Evolutionary conservation across 116 monocot genomes (phyloP), one percentile per base, ranked within the genome.

Genomic region (Trichopus zeylanicus): DNA sequence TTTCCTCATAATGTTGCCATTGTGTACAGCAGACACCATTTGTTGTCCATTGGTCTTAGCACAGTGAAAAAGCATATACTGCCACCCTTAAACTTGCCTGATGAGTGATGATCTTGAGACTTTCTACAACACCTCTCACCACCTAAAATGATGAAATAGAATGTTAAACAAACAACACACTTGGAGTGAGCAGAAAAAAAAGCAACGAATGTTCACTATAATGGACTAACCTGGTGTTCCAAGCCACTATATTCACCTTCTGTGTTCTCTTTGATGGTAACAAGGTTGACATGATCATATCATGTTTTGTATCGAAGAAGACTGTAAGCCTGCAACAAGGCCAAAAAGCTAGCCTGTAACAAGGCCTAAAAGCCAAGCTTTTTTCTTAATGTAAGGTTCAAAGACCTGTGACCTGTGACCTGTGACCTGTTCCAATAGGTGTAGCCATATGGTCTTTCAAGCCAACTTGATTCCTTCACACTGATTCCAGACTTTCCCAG

Each of bases 161-260:
- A 60, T 34, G 5, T 58, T 27, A 7, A 46, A 37, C 23, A 21
- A 37, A 0, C 42, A 42, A 3, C 0, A 4, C 13, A 42, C 3
- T 42, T 16, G 13, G 3, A n/a, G 42, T 42, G n/a, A n/a, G 13
- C 13, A 35, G 7, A 55, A 61, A 12, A 32, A 42, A 42, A 29
- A 18, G 26, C 19, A 20, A 30, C 26, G 2, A 12, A 4, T 5
- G 57, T 26, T 13, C 16, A 29, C 12, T 22, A 16, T 2, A 30
- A 8, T 20, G 4, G 11, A 10, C 28, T 52, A 64, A 81, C 85
- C 77, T 85, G 85, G 48, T 85, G 85, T 53, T 85, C 85, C 46
- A 85, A 80, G 7, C 85, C 85, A 62, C 85, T 80, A 32, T 85
- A 85, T 39, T 85, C 85, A 1, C 85, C 85, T 65, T 85, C 77